Base-by-base conservation (phyloP, 148 eudicot species). In the Dianthus caryophyllus region DNA sequence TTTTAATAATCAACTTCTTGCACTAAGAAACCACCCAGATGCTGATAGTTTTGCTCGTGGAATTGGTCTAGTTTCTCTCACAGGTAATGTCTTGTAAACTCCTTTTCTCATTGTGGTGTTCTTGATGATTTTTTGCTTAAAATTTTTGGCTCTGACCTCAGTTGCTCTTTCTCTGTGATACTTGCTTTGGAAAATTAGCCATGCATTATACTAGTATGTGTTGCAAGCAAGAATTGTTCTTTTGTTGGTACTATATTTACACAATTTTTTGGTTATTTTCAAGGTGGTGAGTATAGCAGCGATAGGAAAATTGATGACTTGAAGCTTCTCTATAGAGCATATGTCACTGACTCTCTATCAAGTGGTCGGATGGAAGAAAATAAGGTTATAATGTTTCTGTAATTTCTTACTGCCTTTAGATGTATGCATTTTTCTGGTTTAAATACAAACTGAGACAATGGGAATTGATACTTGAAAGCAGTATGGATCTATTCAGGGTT, bases 261-360 rank as follows among this genome's bases (percentile, higher is more conserved):
- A n/a, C 61, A 26, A 26, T n/a, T 65, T 18, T 70, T 39, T 62
- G 27, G 18, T 20, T 20, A 46, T 64, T 55, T 27, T 52, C 74
- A 94, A 41, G 99, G 88, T 73, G 99, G 99, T 51, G 93, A 88
- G 61, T 90, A 78, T 85, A 96, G 81, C 63, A 82, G 67, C 72
- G 91, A 87, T 29, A 73, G 85, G 70, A 90, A 80, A 60, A 84
- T 85, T 58, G 87, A 85, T 76, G 99, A 90, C 77, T 75, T 94
- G 61, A 94, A 94, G 85, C 88, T 85, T 39, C 89, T 94, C 17
- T 94, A 86, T 72, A 80, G 89, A 82, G 86, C 89, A 48, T 94
- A 84, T 83, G 74, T 86, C 47, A 58, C 82, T 21, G 87, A 94
- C 82, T 78, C 96, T 65, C 56, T 90, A 61, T 84, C 99, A n/a